Conservation (phyloP, 2,329 filamentous ascomycete genomes). For the Apiospora sp. region DNA sequence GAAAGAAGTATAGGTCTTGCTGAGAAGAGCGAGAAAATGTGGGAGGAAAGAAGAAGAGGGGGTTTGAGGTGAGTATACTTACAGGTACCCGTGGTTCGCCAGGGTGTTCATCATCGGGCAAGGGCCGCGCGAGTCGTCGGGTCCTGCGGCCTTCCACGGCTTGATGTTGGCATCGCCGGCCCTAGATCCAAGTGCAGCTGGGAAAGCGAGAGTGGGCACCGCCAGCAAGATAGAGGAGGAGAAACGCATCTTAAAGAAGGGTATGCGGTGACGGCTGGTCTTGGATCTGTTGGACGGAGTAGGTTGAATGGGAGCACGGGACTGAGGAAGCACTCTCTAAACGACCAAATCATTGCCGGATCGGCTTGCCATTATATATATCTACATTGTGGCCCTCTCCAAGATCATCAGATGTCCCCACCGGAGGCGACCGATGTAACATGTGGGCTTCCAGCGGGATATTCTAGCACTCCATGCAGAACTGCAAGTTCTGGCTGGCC, state of each 20-base stretch:
- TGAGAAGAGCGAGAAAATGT: not conserved
- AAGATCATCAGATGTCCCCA: not conserved
- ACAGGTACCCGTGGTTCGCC: conserved; percentile 22
- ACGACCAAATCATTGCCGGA: not conserved
- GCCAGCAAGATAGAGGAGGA: conserved; percentile 17
- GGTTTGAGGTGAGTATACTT: not conserved
- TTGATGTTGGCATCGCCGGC: conserved; percentile 14
- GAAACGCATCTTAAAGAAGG: conserved; percentile 15
- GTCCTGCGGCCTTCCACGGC: conserved; percentile 21
- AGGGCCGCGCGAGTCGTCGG: conserved; percentile 9
- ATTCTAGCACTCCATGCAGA: not conserved
- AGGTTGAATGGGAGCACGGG: not conserved
- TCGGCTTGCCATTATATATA: not conserved
- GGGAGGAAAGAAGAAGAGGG: too few relatives aligned
- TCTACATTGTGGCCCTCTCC: not conserved
- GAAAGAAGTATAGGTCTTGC: not conserved
- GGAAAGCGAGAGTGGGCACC: conserved; percentile 7
- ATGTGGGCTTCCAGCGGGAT: not conserved
- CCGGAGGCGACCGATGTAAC: not conserved
- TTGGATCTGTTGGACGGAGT: not conserved
- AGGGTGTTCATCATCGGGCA: conserved; percentile 21
- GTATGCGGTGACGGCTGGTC: not conserved
- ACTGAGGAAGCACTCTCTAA: not conserved
- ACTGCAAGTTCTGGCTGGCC: not conserved
- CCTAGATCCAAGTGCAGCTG: not conserved